Percentiles rank a stretch among this genome's conserved stretches.
Evolutionary conservation across 2,329 filamentous ascomycete species (phyloP).

Genomic region (Cucurbitaria berberidis): DNA sequence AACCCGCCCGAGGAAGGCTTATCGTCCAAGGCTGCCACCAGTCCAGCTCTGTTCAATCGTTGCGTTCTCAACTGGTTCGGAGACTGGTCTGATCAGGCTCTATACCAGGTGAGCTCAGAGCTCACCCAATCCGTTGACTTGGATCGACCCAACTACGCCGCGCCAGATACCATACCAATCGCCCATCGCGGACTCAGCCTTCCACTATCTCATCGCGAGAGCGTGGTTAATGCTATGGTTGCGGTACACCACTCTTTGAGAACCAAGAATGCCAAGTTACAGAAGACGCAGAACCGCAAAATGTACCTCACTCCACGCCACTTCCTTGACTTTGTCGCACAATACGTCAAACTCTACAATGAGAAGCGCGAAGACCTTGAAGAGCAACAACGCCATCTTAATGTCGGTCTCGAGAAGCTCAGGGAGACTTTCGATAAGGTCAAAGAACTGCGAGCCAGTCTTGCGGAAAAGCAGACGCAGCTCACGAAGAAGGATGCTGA

Average conservation of each 20-base stretch:
- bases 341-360: constrained; percentile 96
- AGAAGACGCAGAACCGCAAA: constrained; percentile 88
- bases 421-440: constrained; percentile 98
- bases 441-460: constrained; percentile 83
- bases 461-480: constrained; percentile 93
- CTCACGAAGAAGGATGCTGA: constrained; percentile 93
- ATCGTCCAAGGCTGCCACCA: constrained; percentile 94
- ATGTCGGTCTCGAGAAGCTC: constrained; percentile 96
- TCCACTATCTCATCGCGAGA: constrained; percentile 87
- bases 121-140: constrained; percentile 96
- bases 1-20: constrained; percentile 96
- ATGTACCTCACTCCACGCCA: constrained; percentile 96
- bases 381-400: constrained; percentile 97
- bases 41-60: constrained; percentile 97
- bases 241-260: constrained; percentile 97
- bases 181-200: constrained; percentile 85
- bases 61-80: constrained; percentile 99
- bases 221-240: constrained; percentile 97
- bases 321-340: constrained; percentile 96
- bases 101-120: constrained; percentile 97
- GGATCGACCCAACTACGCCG: constrained; percentile 82
- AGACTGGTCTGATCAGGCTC: constrained; percentile 98
- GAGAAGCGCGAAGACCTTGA: constrained; percentile 98
- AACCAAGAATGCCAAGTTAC: constrained; percentile 83
- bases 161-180: constrained; percentile 90